phyloP scores from a whole-genome alignment of 768 basidiomycete genomes.

The Amanita exitialis region DNA sequence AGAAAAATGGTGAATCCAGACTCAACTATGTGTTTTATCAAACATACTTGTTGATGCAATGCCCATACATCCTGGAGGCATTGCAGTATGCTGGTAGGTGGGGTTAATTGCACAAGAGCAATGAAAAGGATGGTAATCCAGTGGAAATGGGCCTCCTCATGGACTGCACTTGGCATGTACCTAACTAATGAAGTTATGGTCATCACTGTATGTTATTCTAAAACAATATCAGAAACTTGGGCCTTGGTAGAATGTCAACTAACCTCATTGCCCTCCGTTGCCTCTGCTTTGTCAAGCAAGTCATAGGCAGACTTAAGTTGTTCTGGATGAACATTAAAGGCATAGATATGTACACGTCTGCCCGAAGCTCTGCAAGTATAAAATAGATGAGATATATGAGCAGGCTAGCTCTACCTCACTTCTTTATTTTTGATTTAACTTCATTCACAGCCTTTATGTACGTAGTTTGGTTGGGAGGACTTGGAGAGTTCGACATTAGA shows the following conservation, averaged over 20 bases:
- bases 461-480: conserved; percentile 31
- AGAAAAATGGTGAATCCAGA: neutral
- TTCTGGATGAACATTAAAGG: neutral
- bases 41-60: neutral
- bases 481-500: no score
- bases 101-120: neutral
- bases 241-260: conserved; percentile 8
- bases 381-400: conserved; percentile 8
- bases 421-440: conserved; percentile 9
- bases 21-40: neutral
- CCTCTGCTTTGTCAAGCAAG: neutral
- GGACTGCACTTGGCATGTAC: conserved; percentile 9
- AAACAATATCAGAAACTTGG: conserved; percentile 10
- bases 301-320: neutral
- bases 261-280: neutral
- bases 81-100: neutral
- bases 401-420: conserved; percentile 8
- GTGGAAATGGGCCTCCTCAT: conserved; percentile 6
- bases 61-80: neutral
- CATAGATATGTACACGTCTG: neutral
- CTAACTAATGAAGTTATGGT: conserved; percentile 13
- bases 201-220: conserved; percentile 13
- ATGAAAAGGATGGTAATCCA: neutral
- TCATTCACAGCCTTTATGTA: conserved; percentile 16
- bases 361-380: neutral